A percentile compares a stretch with the other conserved stretches of the same genome.
Evolutionary conservation across 2,329 filamentous ascomycete genomes (phyloP).

Genomic region (Chaetomium olivaceum): DNA sequence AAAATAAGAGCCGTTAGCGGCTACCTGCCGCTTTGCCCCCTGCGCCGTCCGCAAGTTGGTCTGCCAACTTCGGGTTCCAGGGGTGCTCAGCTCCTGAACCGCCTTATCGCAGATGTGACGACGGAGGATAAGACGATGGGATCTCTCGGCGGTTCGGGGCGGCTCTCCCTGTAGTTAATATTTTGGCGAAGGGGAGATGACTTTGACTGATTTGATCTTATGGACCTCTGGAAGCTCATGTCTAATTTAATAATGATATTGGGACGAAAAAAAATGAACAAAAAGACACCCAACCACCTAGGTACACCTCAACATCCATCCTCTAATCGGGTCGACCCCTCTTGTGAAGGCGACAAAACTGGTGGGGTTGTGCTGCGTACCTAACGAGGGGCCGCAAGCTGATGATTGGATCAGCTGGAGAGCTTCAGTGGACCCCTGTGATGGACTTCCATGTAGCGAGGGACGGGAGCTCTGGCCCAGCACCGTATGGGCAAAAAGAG

Average conservation of each 20-base stretch:
- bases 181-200: background rate
- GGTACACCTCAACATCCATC: too few relatives aligned
- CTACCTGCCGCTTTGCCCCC: slow-evolving; percentile 20
- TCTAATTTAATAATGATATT: background rate
- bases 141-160: background rate
- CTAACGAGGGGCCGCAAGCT: too few relatives aligned
- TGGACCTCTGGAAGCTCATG: background rate
- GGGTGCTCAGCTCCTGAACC: slow-evolving; percentile 6
- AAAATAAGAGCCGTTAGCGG: slow-evolving; percentile 2
- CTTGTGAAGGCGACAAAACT: slow-evolving; percentile 1
- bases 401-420: background rate
- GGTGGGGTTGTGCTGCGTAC: background rate
- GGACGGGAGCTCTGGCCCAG: too few relatives aligned
- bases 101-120: slow-evolving; percentile 18
- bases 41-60: slow-evolving; percentile 17
- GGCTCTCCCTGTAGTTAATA: background rate
- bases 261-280: background rate
- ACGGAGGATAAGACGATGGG: background rate
- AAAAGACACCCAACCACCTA: too few relatives aligned
- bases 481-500: too few relatives aligned
- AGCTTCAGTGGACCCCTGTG: background rate
- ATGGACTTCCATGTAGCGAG: too few relatives aligned
- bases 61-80: slow-evolving; percentile 12
- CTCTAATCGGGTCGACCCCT: background rate
- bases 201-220: background rate